Conservation (phyloP, 768 basidiomycete genomes). For the Paxillus rubicundulus region DNA sequence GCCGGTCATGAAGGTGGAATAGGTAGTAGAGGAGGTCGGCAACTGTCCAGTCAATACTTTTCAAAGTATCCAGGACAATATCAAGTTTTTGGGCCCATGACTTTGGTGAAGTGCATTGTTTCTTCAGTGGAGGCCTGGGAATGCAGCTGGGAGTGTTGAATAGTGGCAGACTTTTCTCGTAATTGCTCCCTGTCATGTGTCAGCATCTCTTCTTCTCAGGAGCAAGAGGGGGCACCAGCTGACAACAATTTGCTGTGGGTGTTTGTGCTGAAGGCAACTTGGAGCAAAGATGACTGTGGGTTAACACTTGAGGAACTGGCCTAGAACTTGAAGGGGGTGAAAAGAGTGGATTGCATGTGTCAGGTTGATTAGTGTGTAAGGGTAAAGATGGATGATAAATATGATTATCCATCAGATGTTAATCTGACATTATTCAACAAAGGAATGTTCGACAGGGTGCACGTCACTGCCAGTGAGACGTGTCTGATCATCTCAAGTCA, state of each 20-base stretch:
- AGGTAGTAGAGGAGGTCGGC: slow-evolving; percentile 10
- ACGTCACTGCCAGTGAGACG: too few species aligned
- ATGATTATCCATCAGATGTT: too few species aligned
- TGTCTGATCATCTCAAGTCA: too few species aligned
- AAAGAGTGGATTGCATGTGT: too few species aligned
- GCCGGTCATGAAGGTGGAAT: slow-evolving; percentile 3
- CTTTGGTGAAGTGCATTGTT: not conserved
- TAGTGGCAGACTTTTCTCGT: not conserved
- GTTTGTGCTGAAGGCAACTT: too few species aligned
- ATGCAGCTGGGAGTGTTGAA: not conserved
- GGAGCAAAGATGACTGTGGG: not conserved
- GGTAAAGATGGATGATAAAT: not conserved
- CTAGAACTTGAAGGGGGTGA: too few species aligned
- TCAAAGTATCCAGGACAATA: not conserved
- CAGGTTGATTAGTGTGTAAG: not conserved
- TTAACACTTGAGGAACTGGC: not conserved
- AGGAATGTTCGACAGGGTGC: too few species aligned
- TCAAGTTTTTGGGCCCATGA: slow-evolving; percentile 1
- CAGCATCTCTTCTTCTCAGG: not conserved
- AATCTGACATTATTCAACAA: too few species aligned
- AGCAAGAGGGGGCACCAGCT: too few species aligned
- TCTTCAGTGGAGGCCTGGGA: not conserved
- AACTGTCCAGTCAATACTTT: not conserved
- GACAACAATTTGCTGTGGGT: too few species aligned
- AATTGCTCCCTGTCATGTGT: too few species aligned